Base-by-base conservation (phyloP, 148 eudicot genomes). In the Persicaria maculosa region DNA sequence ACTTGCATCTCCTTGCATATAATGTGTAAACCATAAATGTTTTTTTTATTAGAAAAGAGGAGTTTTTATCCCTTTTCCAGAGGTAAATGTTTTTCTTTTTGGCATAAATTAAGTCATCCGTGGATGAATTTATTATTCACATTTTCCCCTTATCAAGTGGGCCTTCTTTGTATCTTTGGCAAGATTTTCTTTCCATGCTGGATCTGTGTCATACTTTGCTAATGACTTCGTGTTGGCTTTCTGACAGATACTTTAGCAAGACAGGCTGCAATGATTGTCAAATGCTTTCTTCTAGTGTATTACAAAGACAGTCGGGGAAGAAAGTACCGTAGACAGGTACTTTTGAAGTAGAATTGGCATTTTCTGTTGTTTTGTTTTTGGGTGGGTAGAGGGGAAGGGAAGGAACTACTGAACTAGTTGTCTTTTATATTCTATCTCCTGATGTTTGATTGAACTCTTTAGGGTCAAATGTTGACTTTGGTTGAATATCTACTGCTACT, bases 391-490 rank as follows among this genome's bases (percentile, higher is more conserved):
- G 69, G 46, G 46, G 44, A 14, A 14, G 17, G 65, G 64, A 6
- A 20, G 12, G 36, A 20, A 12, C 31, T 36, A n/a, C 14, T 64
- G 36, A 20, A 12, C 31, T 36, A n/a, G 40, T 64, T 36, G 7
- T 64, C 45, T 11, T 9, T 22, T 4, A 36, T 64, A 64, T 36
- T 12, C 4, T 36, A 0, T 36, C 17, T 36, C 45, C 14, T 31
- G 44, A 64, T 64, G 46, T 64, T 12, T 64, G 17, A 64, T 64
- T 57, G 45, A 11, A 36, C 65, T 6, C 8, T 75, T 59, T 77
- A 95, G 98, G 98, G 97, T 74, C 98, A 92, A 85, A 87, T 92
- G 83, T 80, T 95, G 71, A 95, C 98, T 64, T 82, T 92, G 79
- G 87, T 95, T 43, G 98, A 95, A 83, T 95, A 95, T 83, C 72